Evolutionary conservation across 257 asterid species (phyloP).

Genomic region (Solanum tacnaense): DNA sequence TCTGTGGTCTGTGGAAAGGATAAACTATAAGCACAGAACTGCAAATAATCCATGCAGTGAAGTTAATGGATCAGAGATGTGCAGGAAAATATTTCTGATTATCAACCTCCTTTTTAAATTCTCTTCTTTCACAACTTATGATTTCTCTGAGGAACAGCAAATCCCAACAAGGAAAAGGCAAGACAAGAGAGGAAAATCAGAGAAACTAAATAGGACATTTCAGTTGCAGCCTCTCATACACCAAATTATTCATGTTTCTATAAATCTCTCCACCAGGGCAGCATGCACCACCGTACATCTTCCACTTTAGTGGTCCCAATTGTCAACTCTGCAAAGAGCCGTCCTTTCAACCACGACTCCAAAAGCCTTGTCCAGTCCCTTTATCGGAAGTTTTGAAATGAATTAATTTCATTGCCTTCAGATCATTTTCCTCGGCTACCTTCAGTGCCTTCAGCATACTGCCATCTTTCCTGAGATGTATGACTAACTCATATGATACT

Average conservation of each 20-base stretch:
- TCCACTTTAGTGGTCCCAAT: neutral
- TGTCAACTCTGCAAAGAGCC: neutral
- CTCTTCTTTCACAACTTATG: neutral
- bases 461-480: neutral
- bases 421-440: neutral
- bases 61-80: neutral
- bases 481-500: neutral
- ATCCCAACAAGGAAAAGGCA: neutral
- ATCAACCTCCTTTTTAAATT: neutral
- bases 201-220: neutral
- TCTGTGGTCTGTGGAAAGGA: neutral
- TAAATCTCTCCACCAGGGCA: neutral
- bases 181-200: neutral
- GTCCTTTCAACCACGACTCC: neutral
- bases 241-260: neutral
- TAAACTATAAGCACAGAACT: neutral
- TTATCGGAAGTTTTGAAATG: neutral
- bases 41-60: neutral
- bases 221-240: neutral
- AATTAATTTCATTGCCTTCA: neutral
- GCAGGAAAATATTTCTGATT: neutral
- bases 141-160: neutral
- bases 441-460: neutral
- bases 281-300: neutral
- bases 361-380: neutral